Percentiles rank a stretch among this genome's conserved stretches.
Evolutionary conservation across 345 rosid genomes (phyloP).

Genomic region (Aquilaria yunnanensis): DNA sequence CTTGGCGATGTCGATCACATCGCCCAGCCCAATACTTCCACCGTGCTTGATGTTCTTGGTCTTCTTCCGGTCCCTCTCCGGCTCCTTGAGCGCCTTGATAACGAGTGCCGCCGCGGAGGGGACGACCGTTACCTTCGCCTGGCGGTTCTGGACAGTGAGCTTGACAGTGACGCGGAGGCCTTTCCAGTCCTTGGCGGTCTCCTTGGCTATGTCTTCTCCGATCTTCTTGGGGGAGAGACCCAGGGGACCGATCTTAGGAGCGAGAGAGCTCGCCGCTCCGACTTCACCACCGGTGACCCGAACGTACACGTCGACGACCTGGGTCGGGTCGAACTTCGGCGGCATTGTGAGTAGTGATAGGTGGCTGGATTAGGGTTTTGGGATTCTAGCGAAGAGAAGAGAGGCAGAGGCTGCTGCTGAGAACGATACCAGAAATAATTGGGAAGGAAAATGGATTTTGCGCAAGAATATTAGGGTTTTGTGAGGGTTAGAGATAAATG

Average conservation of each 20-base stretch:
- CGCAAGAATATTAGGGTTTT: conserved; percentile 27
- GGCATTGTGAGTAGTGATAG: conserved; percentile 25
- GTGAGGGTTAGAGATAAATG: not conserved
- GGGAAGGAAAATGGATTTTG: conserved; percentile 9
- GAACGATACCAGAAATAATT: not conserved
- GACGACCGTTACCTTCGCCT: conserved; percentile 70
- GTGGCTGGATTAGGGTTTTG: not conserved
- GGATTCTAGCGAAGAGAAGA: not conserved
- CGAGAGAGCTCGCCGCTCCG: conserved; percentile 56
- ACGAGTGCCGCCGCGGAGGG: conserved; percentile 80
- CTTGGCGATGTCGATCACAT: conserved; percentile 69
- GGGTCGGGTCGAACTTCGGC: conserved; percentile 48
- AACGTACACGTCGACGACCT: conserved; percentile 49
- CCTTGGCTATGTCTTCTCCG: conserved; percentile 67
- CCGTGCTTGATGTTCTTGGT: conserved; percentile 65
- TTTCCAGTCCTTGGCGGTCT: conserved; percentile 66
- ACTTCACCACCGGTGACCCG: conserved; percentile 59
- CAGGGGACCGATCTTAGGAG: conserved; percentile 72
- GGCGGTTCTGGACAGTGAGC: conserved; percentile 83
- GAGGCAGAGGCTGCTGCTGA: not conserved
- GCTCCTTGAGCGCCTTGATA: conserved; percentile 75
- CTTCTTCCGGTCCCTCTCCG: conserved; percentile 79
- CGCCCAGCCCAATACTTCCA: conserved; percentile 57
- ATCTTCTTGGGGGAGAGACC: conserved; percentile 84
- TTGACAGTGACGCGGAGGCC: conserved; percentile 72